Evolutionary conservation across 345 rosid genomes (phyloP), one percentile per base, ranked within the genome.

Genomic region (Linum lewisii): DNA sequence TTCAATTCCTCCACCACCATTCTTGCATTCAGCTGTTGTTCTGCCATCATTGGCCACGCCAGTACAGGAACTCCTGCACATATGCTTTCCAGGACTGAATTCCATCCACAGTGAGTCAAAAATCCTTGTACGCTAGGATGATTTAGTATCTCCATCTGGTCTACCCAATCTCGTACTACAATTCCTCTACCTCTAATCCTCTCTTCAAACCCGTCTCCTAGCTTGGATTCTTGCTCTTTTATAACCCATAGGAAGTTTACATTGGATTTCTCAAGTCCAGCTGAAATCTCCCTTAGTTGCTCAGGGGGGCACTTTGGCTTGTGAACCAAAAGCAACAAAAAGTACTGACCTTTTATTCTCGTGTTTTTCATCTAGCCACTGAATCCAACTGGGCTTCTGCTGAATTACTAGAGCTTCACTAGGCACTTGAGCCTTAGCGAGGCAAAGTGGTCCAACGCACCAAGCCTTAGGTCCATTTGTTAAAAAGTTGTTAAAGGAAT

Each of bases 91-190:
- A 78, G 49, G 0, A 71, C 74, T 4, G 97, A 91, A 59, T 87
- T 91, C 97, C 95, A 87, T 5, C 95, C 97, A 26, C 96, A 90
- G 37, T 90, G 97, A 36, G 89, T 87, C 60, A 87, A 38, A 42
- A 84, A 85, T 21, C 96, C 96, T 72, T 68, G 21, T 7, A 91
- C 72, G 26, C 84, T 75, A 8, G 24, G 64, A 75, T 91, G 96
- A 59, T 18, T 38, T 16, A 91, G 25, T 37, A 88, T 80, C 65
- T 78, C 79, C 59, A 66, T 71, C 57, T 88, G 92, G 11, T 87
- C 76, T 2, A 91, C 94, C 92, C 96, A 91, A 1, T 81, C 85
- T 57, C 71, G 69, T 52, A 84, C 81, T 36, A 90, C 63, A 38
- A 84, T 53, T 8, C 96, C 95, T 56, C 72, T 78, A 7, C 66